Conservation (phyloP, 345 rosid genomes). For the Salix koriyanagi region DNA sequence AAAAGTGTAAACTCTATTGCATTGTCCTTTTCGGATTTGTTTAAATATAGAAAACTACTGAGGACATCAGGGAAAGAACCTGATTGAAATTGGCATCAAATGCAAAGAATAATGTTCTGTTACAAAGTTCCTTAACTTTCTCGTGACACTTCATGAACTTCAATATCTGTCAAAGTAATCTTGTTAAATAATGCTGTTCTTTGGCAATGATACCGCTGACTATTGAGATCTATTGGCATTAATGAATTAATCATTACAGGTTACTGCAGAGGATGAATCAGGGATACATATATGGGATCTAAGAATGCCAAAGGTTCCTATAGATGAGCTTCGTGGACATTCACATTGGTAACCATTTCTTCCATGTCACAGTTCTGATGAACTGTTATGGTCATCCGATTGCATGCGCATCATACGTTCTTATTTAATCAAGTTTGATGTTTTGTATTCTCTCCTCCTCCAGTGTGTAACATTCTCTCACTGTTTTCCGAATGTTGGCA, state of each 20-base stretch:
- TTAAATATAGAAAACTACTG: neutral
- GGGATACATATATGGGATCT: slow-evolving; percentile 15
- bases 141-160: neutral
- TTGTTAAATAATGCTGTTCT: neutral
- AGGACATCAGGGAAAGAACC: neutral
- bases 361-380: slow-evolving; percentile 9
- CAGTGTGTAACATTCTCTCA: neutral
- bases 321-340: slow-evolving; percentile 78
- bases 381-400: neutral
- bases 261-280: slow-evolving; percentile 42
- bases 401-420: slow-evolving; percentile 2
- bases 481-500: slow-evolving; percentile 34
- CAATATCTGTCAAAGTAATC: neutral
- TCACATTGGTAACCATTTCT: slow-evolving; percentile 60
- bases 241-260: slow-evolving; percentile 31
- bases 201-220: neutral
- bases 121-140: neutral
- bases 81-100: neutral
- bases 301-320: slow-evolving; percentile 19
- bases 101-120: neutral
- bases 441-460: neutral
- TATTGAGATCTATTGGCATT: neutral
- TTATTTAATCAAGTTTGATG: neutral
- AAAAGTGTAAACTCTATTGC: neutral
- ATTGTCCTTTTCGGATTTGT: too few species aligned